Evolutionary conservation across 495 filamentous ascomycete genomes (phyloP).

Genomic region (Penicillium salamii): DNA sequence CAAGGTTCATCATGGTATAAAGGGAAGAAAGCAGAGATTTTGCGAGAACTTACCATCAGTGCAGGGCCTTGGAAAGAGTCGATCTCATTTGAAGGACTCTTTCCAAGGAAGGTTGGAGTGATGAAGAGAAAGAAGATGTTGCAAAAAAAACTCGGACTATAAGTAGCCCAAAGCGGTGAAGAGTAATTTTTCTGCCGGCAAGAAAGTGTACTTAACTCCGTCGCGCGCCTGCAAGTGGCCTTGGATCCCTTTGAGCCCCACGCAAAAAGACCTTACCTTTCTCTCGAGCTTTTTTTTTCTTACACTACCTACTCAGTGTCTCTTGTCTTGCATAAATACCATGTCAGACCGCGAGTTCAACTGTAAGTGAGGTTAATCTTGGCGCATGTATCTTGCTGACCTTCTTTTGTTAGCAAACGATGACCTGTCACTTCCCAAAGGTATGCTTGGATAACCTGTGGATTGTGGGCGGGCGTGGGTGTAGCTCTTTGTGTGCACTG

Average conservation of each 20-base stretch:
- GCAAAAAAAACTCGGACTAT: constrained; percentile 5
- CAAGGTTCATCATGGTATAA: constrained; percentile 71
- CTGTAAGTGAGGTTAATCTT: constrained; percentile 50
- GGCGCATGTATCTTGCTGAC: constrained; percentile 24
- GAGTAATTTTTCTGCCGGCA: constrained; percentile 8
- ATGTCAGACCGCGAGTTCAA: constrained; percentile 94
- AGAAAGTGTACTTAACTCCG: constrained; percentile 21
- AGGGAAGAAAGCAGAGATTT: constrained; percentile 8
- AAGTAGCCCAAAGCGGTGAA: constrained; percentile 8
- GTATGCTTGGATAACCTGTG: constrained; percentile 39
- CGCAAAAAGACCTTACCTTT: constrained; percentile 9
- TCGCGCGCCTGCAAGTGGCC: constrained; percentile 13
- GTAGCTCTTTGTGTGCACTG: background rate
- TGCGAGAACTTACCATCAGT: constrained; percentile 39
- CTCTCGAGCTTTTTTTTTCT: constrained; percentile 2
- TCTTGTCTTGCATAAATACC: too few species aligned
- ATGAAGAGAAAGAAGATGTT: constrained; percentile 2
- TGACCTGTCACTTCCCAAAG: constrained; percentile 93
- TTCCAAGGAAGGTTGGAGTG: constrained; percentile 10
- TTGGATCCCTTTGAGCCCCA: constrained; percentile 15
- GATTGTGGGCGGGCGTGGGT: background rate
- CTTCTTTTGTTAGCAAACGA: constrained; percentile 63
- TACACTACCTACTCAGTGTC: background rate
- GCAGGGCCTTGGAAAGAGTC: constrained; percentile 7
- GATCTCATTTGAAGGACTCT: constrained; percentile 9